Evolutionary conservation across 202 grass and related monocot genomes (phyloP), one percentile per base, ranked within the genome.

Genomic region (Carex sylvatica): DNA sequence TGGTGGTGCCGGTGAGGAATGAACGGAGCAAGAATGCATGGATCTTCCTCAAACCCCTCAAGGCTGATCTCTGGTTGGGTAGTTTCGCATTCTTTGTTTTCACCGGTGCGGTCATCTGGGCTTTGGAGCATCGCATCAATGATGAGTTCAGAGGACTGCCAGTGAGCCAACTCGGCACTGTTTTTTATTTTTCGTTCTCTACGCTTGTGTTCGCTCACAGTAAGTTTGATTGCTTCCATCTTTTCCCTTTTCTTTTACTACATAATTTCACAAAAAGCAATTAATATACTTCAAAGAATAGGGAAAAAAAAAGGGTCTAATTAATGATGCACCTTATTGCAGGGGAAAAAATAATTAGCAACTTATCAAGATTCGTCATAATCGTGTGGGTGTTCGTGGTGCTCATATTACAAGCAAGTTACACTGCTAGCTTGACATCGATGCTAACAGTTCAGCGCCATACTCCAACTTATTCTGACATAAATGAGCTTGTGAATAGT

Each of bases 361-460:
- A 95, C 80, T 77, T 98, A 20, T 90, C 92, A 18, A 75, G 88
- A 84, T 10, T 93, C 16, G 87, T 81, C 6, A 74, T 93, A 69
- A 87, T 95, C 20, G 62, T 98, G 6, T 98, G 95, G 95, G 61
- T 90, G 20, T 98, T 98, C 59, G 92, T 98, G 65, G 95, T 94
- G 55, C 86, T 94, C 49, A 90, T 98, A 66, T 74, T 98, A 78
- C 89, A 91, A 84, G 87, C 92, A 3, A 98, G 90, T 81, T 98
- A 98, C 85, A 98, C 86, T 4, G 95, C 95, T 6, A 98, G 95
- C 86, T 87, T 95, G 82, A 93, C 92, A 13, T 93, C 92, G 2
- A 86, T 88, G 83, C 90, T 98, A 61, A 98, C 95, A 1, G 95
- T 94, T 61, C 85, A 85, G 35, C 85, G 70, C 62, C 46, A 91